Base-by-base conservation (phyloP, 1,139 yeast species). In the Kodamaea sp. region DNA sequence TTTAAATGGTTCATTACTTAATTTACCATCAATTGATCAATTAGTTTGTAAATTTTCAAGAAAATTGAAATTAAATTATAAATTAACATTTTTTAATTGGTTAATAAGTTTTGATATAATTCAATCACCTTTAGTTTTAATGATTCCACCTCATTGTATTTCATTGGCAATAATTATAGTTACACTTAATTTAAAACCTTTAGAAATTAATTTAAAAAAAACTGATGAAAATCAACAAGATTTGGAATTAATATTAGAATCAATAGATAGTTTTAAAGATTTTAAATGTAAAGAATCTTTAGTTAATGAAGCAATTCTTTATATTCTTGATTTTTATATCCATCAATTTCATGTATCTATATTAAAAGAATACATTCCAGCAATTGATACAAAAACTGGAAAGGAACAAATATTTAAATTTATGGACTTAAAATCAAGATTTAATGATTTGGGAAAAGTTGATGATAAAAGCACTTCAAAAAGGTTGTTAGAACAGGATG, bases 121-220 rank as follows among this genome's bases (percentile, higher is more conserved):
- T 57, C 76, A 81, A 39, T 81, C 96, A 2, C 86, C 85, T 29
- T 70, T 84, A 12, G 76, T 81, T 11, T 62, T 92, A 29, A 81
- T 79, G 54, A 73, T 79, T 10, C 95, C 97, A 1, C 83, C 90
- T 2, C 95, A 89, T 57, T 75, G 85, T 30, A 78, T 84, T 34
- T 94, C 97, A 0, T 58, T 88, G 40, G 87, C 90, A 1, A 75
- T 81, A 25, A 62, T 71, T 11, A 70, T 70, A 26, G 63, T 72
- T 6, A 57, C 73, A 2, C 58, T 70, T 32, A 69, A 70, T 45
- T 54, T 71, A 32, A 67, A 69, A 39, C 73, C 75, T 1, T 50
- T 53, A 27, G 73, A 69, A 34, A 50, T 72, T 55, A 15, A 56
- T 49, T 27, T 57, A 11, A 34, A 38, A 20, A 8, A 24, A 9